These are phyloP conservation scores for Mycosphaerella sp. DNA, from an alignment of 2,329 filamentous ascomycete genomes.

Conservation along the genomic window DNA sequence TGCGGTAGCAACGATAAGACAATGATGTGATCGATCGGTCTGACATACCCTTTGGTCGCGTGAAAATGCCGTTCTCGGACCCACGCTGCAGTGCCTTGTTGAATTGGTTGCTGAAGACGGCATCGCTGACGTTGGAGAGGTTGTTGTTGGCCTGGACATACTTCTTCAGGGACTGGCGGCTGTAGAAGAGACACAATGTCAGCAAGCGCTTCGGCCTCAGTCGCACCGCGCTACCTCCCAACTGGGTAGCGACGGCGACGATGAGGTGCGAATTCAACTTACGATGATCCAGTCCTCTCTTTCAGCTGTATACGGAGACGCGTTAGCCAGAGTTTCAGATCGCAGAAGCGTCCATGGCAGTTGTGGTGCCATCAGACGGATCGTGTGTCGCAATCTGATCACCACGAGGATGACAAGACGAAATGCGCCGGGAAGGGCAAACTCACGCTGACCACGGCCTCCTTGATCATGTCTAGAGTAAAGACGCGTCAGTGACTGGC, in stretches of 20 bases:
- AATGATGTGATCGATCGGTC: conserved; percentile 24
- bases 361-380: conserved; percentile 13
- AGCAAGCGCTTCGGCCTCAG: conserved; percentile 22
- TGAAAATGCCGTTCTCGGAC: conserved; percentile 80
- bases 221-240: conserved; percentile 14
- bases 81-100: conserved; percentile 77
- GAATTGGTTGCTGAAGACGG: conserved; percentile 66
- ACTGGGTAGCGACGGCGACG: conserved; percentile 23
- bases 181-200: conserved; percentile 34
- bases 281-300: conserved; percentile 65
- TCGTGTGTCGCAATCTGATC: conserved; percentile 25
- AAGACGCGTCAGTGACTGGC: conserved; percentile 48
- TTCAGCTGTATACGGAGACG: conserved; percentile 53
- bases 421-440: conserved; percentile 45
- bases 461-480: conserved; percentile 63
- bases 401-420: conserved; percentile 10
- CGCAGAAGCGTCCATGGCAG: conserved; percentile 5
- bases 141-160: conserved; percentile 68
- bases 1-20: conserved; percentile 8
- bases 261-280: conserved; percentile 38
- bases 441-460: conserved; percentile 65
- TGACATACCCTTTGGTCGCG: conserved; percentile 79
- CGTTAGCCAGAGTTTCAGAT: conserved; percentile 42
- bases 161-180: conserved; percentile 68
- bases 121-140: conserved; percentile 48